Conservation (phyloP, 441 rosid genomes). For the Populus trichocarpa region DNA sequence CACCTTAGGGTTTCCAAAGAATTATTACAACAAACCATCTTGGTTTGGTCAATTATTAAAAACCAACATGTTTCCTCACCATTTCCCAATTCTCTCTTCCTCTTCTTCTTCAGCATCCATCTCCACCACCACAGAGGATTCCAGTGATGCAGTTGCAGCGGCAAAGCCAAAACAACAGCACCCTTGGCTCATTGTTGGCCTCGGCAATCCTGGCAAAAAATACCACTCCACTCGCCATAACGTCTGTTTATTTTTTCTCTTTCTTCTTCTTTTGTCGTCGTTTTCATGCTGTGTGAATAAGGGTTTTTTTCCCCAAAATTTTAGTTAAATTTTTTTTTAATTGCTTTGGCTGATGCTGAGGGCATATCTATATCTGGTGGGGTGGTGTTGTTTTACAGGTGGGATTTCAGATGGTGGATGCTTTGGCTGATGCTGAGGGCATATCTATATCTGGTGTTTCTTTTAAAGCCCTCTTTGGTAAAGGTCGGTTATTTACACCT, state of each 20-base stretch:
- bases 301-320: neutral
- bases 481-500: constrained; percentile 33
- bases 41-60: neutral
- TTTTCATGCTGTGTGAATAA: neutral
- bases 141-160: constrained; percentile 15
- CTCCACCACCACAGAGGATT: constrained; percentile 17
- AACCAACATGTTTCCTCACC: neutral
- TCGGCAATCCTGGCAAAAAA: constrained; percentile 90
- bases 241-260: constrained; percentile 25
- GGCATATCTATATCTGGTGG: no score
- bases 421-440: constrained; percentile 83
- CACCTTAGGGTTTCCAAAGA: constrained; percentile 13
- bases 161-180: constrained; percentile 40
- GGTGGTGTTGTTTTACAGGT: constrained; percentile 39
- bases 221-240: constrained; percentile 85
- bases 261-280: neutral
- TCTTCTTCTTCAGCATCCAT: constrained; percentile 19
- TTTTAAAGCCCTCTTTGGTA: constrained; percentile 73
- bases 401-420: constrained; percentile 88
- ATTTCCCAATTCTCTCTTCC: neutral
- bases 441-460: constrained; percentile 59
- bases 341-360: no score
- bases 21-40: neutral
- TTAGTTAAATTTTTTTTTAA: neutral
- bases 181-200: constrained; percentile 89